A percentile compares a stretch with the other conserved stretches of the same genome.
These are phyloP conservation scores for Paraphaeosphaeria minitans DNA, from an alignment of 2,329 filamentous ascomycete genomes.

Conservation along the genomic window DNA sequence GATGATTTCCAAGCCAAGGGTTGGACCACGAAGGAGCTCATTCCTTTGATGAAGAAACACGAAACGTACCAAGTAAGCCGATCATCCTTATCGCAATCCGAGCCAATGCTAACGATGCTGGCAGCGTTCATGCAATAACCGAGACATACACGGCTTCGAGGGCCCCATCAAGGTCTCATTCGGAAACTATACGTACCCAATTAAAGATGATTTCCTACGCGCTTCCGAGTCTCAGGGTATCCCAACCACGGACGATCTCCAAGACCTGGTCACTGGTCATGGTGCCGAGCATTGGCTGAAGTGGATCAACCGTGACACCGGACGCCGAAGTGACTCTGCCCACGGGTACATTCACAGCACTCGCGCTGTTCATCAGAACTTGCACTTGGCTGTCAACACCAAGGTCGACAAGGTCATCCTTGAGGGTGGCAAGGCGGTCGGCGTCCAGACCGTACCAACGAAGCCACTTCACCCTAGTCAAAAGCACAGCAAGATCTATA, in stretches of 20 bases:
- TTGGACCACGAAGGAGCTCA: conserved; percentile 76
- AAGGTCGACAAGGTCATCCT: conserved; percentile 79
- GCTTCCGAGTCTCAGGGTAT: conserved; percentile 76
- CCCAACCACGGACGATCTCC: conserved; percentile 74
- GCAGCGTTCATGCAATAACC: conserved; percentile 52
- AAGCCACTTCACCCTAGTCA: conserved; percentile 68
- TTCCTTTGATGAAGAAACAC: conserved; percentile 80
- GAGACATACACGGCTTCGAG: conserved; percentile 75
- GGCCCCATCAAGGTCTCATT: conserved; percentile 85
- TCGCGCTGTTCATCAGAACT: conserved; percentile 69
- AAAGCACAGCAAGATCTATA: conserved; percentile 62
- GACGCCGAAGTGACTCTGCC: conserved; percentile 75
- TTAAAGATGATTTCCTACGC: conserved; percentile 80
- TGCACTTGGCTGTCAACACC: conserved; percentile 75
- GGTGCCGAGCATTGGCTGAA: conserved; percentile 85
- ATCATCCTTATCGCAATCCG: not conserved
- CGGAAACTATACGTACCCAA: conserved; percentile 77
- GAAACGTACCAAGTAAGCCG: conserved; percentile 69
- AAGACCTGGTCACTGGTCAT: conserved; percentile 70
- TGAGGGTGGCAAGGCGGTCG: conserved; percentile 73
- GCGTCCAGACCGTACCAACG: conserved; percentile 70
- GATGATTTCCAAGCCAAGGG: conserved; percentile 80
- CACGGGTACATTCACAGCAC: conserved; percentile 81
- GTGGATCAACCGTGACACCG: conserved; percentile 76
- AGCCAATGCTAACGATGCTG: not conserved